Evolutionary conservation across 495 filamentous ascomycete species (phyloP), one percentile per base, ranked within the genome.

Genomic region (Pyrenula massariospora): DNA sequence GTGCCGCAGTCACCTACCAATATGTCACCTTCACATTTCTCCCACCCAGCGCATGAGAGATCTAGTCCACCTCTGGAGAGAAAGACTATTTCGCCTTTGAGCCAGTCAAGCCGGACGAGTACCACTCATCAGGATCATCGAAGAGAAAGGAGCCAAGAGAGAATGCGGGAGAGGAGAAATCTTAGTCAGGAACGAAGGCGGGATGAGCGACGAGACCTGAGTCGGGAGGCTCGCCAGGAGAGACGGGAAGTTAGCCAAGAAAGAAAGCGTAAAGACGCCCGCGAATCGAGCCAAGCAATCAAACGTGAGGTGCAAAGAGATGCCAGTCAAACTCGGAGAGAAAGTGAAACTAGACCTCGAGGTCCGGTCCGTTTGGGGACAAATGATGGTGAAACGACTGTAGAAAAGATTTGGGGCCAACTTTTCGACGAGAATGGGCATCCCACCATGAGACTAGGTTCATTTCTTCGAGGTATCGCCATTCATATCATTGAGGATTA

Each of bases 401-500:
- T 87, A 51, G 84, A 87, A 65, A 77, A 78, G 61, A 83, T 85
- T 58, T 95, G 89, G 89, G 85, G 87, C 0, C 78, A 76, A 23
- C 64, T 95, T 15, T 93, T 95, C 64, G 85, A 89, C 52, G 75
- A 78, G 54, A 71, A 75, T 3, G 84, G 83, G 2, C 74, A 79
- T 53, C 80, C 89, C 8, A 93, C 87, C 0, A 64, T 73, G 48
- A 77, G 86, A 58, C 73, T 91, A 20, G 80, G 83, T 0, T 77
- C 87, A 59, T 84, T 96, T 48, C 70, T 95, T 56, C 75, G 84
- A 25, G 89, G 87, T 1, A 70, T 95, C 56, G 91, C 89, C 19
- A 74, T 84, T 31, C 86, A 91, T 65, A 73, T 96, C 63, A 89
- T 94, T 65, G 84, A 89, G 50, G 81, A 91, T 56, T 88, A 87